A percentile compares a stretch with the other conserved stretches of the same genome.
Conservation (phyloP, 2,329 filamentous ascomycete species). For the Alternaria burnsii region DNA sequence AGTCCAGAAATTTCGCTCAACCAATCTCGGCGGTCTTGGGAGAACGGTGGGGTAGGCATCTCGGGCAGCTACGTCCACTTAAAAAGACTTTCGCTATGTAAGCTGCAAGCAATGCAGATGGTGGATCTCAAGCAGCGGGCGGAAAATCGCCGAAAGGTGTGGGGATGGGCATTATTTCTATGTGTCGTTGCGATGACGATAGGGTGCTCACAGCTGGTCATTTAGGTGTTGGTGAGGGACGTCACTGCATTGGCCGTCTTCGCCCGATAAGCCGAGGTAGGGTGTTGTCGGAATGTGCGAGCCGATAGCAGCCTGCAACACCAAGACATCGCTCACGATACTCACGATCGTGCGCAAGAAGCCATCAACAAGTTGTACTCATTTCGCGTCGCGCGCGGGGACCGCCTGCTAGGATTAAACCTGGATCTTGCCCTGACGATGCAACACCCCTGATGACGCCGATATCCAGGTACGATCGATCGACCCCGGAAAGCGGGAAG, state of each 20-base stretch:
- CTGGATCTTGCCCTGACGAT: not conserved
- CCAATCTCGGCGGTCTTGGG: slow-evolving; percentile 48
- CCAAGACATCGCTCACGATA: slow-evolving; percentile 13
- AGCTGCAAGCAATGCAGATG: slow-evolving; percentile 13
- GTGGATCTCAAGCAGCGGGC: slow-evolving; percentile 15
- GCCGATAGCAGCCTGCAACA: slow-evolving; percentile 22
- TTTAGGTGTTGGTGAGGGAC: slow-evolving; percentile 71
- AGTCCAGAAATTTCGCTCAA: slow-evolving; percentile 43
- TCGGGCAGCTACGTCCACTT: slow-evolving; percentile 9
- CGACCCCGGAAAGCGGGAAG: slow-evolving; percentile 4
- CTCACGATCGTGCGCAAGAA: not conserved
- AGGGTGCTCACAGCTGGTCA: slow-evolving; percentile 61
- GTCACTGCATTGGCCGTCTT: slow-evolving; percentile 64
- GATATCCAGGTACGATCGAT: not conserved
- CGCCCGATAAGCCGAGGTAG: slow-evolving; percentile 31
- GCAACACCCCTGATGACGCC: slow-evolving; percentile 1
- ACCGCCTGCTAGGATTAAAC: not conserved
- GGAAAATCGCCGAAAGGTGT: slow-evolving; percentile 24
- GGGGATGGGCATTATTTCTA: slow-evolving; percentile 29
- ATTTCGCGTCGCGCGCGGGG: not conserved
- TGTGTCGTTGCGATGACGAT: slow-evolving; percentile 68
- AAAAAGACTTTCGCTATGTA: slow-evolving; percentile 4
- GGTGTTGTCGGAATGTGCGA: slow-evolving; percentile 15
- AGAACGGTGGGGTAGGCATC: slow-evolving; percentile 50
- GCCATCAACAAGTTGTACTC: not conserved